phyloP scores from a whole-genome alignment of 257 asterid genomes.

The Gentiana dahurica region DNA sequence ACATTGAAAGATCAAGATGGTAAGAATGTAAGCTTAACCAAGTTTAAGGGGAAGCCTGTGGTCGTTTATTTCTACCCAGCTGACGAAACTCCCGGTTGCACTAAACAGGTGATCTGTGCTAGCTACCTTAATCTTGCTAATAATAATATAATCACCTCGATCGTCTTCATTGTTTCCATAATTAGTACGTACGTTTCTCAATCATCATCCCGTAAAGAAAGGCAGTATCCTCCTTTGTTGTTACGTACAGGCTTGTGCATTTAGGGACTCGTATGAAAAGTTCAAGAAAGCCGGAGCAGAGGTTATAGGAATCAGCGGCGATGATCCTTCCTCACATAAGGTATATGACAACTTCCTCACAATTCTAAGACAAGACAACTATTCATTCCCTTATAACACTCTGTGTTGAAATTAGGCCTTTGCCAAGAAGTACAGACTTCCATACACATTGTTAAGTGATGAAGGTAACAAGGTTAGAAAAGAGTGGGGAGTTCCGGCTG shows the following conservation, averaged over 20 bases:
- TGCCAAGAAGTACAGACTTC: conserved; percentile 81
- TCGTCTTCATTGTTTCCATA: no score
- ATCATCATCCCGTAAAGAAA: no score
- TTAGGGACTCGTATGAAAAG: conserved; percentile 92
- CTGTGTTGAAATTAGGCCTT: conserved; percentile 44
- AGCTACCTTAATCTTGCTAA: background rate
- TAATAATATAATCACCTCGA: no score
- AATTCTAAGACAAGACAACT: no score
- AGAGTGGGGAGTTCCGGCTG: conserved; percentile 99
- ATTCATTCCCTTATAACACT: background rate
- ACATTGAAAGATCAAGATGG: conserved; percentile 95
- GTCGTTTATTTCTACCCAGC: conserved; percentile 97
- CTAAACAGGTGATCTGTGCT: conserved; percentile 58
- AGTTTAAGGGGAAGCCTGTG: conserved; percentile 89
- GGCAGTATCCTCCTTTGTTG: no score
- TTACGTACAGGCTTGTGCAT: conserved; percentile 80
- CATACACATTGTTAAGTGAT: conserved; percentile 72
- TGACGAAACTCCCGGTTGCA: conserved; percentile 95
- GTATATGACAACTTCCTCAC: conserved; percentile 17
- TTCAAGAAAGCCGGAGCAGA: conserved; percentile 98
- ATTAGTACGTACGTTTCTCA: no score
- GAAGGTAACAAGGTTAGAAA: conserved; percentile 87
- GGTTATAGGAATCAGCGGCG: conserved; percentile 91
- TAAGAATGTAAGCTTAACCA: conserved; percentile 61
- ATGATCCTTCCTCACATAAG: conserved; percentile 77